phyloP scores from a whole-genome alignment of 805 yeast genomes.

The Nakazawaea sp. region DNA sequence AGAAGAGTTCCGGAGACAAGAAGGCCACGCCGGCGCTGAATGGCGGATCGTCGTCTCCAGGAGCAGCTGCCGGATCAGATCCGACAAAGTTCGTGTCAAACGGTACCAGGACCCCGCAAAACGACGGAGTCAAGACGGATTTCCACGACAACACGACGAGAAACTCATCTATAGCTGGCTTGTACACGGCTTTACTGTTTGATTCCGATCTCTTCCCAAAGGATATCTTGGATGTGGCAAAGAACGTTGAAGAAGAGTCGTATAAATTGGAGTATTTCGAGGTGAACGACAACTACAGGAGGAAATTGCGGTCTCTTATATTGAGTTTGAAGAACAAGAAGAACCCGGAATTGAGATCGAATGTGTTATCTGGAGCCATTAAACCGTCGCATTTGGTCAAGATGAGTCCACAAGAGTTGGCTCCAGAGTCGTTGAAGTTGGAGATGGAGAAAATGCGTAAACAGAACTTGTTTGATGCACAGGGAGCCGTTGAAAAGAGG shows the following conservation, averaged over 20 bases:
- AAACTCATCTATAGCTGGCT: slow-evolving; percentile 75
- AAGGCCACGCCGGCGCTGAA: not conserved
- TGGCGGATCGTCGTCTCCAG: not conserved
- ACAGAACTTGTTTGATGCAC: slow-evolving; percentile 91
- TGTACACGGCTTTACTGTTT: slow-evolving; percentile 84
- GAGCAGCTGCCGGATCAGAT: slow-evolving; percentile 14
- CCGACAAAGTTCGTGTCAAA: slow-evolving; percentile 33
- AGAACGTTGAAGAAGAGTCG: slow-evolving; percentile 68
- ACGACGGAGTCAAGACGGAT: slow-evolving; percentile 70
- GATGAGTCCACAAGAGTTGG: slow-evolving; percentile 93
- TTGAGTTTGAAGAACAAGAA: slow-evolving; percentile 85
- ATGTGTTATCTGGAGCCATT: slow-evolving; percentile 63
- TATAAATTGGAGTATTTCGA: slow-evolving; percentile 53
- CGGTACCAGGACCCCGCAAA: slow-evolving; percentile 69
- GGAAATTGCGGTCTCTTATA: slow-evolving; percentile 78
- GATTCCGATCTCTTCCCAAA: slow-evolving; percentile 52
- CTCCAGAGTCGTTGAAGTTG: slow-evolving; percentile 83
- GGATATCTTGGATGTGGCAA: slow-evolving; percentile 55
- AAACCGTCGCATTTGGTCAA: slow-evolving; percentile 56
- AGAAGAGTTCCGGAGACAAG: slow-evolving; percentile 21
- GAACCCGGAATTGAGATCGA: slow-evolving; percentile 75
- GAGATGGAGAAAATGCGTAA: slow-evolving; percentile 82
- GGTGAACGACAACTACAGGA: slow-evolving; percentile 59
- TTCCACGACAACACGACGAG: slow-evolving; percentile 73
- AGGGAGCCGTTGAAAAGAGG: slow-evolving; percentile 93